phyloP scores from a whole-genome alignment of 2,329 filamentous ascomycete species.

The Monosporascus sp. region DNA sequence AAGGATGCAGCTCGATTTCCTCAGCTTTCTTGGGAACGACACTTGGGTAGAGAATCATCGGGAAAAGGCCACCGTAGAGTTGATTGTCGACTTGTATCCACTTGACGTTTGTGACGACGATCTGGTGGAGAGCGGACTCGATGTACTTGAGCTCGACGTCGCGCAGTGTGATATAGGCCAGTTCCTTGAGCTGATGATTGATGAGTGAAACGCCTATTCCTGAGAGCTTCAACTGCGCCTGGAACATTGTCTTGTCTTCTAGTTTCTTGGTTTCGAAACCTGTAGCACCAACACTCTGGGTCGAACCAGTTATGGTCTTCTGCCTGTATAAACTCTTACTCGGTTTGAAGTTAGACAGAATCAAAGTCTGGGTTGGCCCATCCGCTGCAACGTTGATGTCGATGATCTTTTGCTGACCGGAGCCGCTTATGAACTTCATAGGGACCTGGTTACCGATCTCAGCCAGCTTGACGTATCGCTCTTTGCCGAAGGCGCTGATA shows the following conservation, averaged over 20 bases:
- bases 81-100: slow-evolving; percentile 99
- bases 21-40: slow-evolving; percentile 96
- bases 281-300: slow-evolving; percentile 46
- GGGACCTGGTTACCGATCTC: slow-evolving; percentile 96
- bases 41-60: slow-evolving; percentile 92
- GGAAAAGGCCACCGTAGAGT: slow-evolving; percentile 96
- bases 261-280: slow-evolving; percentile 93
- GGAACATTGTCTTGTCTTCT: slow-evolving; percentile 82
- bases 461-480: slow-evolving; percentile 87
- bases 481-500: slow-evolving; percentile 70
- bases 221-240: slow-evolving; percentile 79
- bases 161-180: slow-evolving; percentile 88
- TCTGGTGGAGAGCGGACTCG: slow-evolving; percentile 92
- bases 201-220: slow-evolving; percentile 91
- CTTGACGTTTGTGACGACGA: slow-evolving; percentile 82
- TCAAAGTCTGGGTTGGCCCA: slow-evolving; percentile 89
- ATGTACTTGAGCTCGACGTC: slow-evolving; percentile 88
- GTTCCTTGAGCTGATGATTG: slow-evolving; percentile 84
- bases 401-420: slow-evolving; percentile 76
- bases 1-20: slow-evolving; percentile 94
- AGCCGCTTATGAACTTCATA: slow-evolving; percentile 73
- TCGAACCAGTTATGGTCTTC: slow-evolving; percentile 47
- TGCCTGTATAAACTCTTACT: slow-evolving; percentile 84
- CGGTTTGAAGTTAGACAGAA: slow-evolving; percentile 87
- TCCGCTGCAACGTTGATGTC: slow-evolving; percentile 95